Evolutionary conservation across 1,284 basidiomycete species (phyloP).

Genomic region (Fomitopsis pinicola): DNA sequence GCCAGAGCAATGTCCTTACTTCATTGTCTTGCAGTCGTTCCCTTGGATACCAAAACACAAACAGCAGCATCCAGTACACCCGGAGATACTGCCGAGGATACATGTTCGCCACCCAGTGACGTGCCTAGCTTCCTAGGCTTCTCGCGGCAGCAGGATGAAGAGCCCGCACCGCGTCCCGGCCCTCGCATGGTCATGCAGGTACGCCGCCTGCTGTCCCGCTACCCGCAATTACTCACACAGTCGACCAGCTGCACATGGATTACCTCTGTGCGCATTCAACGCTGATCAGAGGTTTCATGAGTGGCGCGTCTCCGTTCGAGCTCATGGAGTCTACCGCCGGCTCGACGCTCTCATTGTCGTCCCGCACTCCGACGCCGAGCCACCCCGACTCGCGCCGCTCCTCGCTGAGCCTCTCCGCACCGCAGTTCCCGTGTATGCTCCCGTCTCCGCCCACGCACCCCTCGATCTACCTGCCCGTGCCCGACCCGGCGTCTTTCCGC

Average conservation of each 20-base stretch:
- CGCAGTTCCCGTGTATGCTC: constrained; percentile 60
- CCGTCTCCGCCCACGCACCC: constrained; percentile 60
- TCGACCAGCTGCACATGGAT: constrained; percentile 61
- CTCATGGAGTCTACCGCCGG: constrained; percentile 36
- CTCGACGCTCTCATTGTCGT: constrained; percentile 10
- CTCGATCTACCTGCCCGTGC: constrained; percentile 69
- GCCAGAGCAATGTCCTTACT: background rate
- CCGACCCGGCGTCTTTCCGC: constrained; percentile 69
- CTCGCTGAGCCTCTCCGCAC: constrained; percentile 32
- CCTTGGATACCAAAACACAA: constrained; percentile 18
- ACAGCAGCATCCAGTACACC: constrained; percentile 1
- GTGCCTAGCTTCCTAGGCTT: constrained; percentile 11
- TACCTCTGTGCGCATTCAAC: constrained; percentile 71
- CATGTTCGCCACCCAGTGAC: background rate
- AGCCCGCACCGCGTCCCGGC: constrained; percentile 44
- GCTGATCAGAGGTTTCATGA: constrained; percentile 63
- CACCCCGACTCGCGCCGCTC: constrained; percentile 17
- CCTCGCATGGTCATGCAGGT: constrained; percentile 63
- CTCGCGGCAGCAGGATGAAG: constrained; percentile 46
- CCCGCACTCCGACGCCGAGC: constrained; percentile 18
- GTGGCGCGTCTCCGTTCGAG: constrained; percentile 57
- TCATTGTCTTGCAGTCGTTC: constrained; percentile 24
- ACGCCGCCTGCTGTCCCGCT: constrained; percentile 15
- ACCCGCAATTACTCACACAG: constrained; percentile 4
- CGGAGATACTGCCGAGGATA: constrained; percentile 7